Evolutionary conservation across 768 basidiomycete genomes (phyloP), one percentile per base, ranked within the genome.

Genomic region (Naganishia kalamii): DNA sequence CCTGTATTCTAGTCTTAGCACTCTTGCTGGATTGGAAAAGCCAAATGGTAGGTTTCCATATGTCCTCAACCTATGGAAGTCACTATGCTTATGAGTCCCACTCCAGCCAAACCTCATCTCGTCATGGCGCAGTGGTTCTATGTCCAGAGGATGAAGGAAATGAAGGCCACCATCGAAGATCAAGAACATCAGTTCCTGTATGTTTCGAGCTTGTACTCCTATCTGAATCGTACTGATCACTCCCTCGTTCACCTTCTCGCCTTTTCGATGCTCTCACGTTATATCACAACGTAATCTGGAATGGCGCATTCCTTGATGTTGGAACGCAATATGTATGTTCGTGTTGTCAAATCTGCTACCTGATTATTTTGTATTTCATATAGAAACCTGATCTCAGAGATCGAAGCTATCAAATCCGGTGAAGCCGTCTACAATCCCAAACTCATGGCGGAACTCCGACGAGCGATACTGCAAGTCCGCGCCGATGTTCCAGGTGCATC

Each of bases 131-230:
- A 88, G 73, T 87, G 82, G 54, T 84, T 86, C 76, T 94, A 89
- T 72, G 78, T 82, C 43, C 81, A 82, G 4, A 86, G 92, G 32
- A 81, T 90, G 40, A 73, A 82, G 19, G 88, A 94, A 70, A 80
- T 96, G 3, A 84, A 85, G 63, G 81, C 81, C n/a, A 81, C 86
- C 47, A 90, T 96, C 43, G 71, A 82, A 33, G 82, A 79, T 1
- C 88, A 92, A 73, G 92, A 94, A 79, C 75, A 79, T 30, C 85
- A 83, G 64, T 96, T 92, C 84, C 89, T 85, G 89, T 87, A 72
- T 29, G 83, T 68, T 11, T 8, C 37, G 19, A 5, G 11, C 30
- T 35, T 33, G 54, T 17, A 13, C 32, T 37, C 29, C 7, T 10
- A 44, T 44, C 7, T 44, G 8, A n/a, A n/a, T n/a, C n/a, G n/a